Evolutionary conservation across 1,139 yeast species (phyloP), one percentile per base, ranked within the genome.

Genomic region (Kluyveromyces marxianus): DNA sequence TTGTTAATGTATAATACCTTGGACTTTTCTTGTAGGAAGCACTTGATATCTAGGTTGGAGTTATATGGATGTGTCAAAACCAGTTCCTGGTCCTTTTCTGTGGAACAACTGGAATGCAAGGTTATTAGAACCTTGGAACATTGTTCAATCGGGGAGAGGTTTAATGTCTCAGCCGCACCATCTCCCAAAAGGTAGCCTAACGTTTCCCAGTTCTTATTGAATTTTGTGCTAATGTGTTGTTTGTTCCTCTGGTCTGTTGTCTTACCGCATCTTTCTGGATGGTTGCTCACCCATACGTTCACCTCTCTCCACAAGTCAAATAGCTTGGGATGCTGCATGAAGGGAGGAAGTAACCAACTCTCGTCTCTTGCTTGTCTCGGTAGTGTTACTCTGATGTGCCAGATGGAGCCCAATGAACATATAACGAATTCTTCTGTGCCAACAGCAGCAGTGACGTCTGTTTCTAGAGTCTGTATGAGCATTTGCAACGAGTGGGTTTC

Each of bases 351-450:
- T 2, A 71, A 76, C 46, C 85, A 79, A 10, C 78, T 75, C 60
- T 84, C 81, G 61, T 87, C 95, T 37, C 87, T 72, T 7, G 95
- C 88, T 61, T 87, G 95, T 42, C 95, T 73, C 4, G 86, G 82
- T 28, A 90, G 65, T 56, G 84, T 87, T 32, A 88, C 90, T 51
- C 90, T 73, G 42, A 90, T 67, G 54, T 81, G 83, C 77, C 83
- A 76, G 7, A 81, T 72, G 8, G 74, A 67, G 57, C 81, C 80
- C 53, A 78, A 70, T 1, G 89, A 74, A 39, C 88, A 83, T 57
- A 89, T 77, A 2, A 81, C 70, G 60, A 87, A 83, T 35, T 79
- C 82, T 44, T 68, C 65, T 4, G 73, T 71, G 38, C 71, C 67
- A 28, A 69, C 58, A 8, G 74, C 58, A 38, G 78, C 57, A 44